Evolutionary conservation across 805 yeast genomes (phyloP).

Genomic region (Kluyveromyces starmeri): DNA sequence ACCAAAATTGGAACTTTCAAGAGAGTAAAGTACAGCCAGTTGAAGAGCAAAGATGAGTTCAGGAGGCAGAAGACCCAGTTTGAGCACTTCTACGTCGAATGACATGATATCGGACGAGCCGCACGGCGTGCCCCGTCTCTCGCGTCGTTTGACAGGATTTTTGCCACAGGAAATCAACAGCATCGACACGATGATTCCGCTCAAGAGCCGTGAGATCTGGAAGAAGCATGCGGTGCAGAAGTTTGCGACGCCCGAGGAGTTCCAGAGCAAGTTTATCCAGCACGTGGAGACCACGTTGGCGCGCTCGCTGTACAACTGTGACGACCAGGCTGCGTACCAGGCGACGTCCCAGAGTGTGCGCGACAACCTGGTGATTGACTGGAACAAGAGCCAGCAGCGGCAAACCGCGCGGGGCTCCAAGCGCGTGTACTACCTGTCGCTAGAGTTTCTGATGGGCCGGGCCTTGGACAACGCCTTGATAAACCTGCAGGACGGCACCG

Average conservation of each 20-base stretch:
- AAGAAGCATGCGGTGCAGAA: constrained; percentile 52
- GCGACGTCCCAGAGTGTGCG: constrained; percentile 74
- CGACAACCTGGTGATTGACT: constrained; percentile 71
- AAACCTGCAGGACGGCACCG: constrained; percentile 47
- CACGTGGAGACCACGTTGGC: constrained; percentile 90
- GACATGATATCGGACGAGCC: constrained; percentile 26
- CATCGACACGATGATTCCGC: constrained; percentile 74
- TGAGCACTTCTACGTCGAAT: constrained; percentile 17
- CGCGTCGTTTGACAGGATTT: constrained; percentile 77
- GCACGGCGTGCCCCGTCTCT: constrained; percentile 38
- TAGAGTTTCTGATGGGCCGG: constrained; percentile 90
- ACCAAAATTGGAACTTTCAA: no score
- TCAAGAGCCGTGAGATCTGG: constrained; percentile 72
- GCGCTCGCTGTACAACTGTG: constrained; percentile 88
- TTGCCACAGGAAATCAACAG: constrained; percentile 82
- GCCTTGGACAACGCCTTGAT: constrained; percentile 91
- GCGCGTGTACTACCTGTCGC: constrained; percentile 75
- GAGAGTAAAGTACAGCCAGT: no score
- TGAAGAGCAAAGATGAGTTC: constrained; percentile 1
- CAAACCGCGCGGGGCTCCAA: constrained; percentile 79
- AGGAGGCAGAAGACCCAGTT: constrained; percentile 9
- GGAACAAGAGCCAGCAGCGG: constrained; percentile 90
- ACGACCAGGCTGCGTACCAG: constrained; percentile 84
- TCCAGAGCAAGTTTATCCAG: constrained; percentile 61
- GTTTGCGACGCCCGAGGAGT: constrained; percentile 41